A percentile compares a stretch with the other conserved stretches of the same genome.
phyloP scores from a whole-genome alignment of 1,284 basidiomycete genomes.

The Ceratobasidium sp. region DNA sequence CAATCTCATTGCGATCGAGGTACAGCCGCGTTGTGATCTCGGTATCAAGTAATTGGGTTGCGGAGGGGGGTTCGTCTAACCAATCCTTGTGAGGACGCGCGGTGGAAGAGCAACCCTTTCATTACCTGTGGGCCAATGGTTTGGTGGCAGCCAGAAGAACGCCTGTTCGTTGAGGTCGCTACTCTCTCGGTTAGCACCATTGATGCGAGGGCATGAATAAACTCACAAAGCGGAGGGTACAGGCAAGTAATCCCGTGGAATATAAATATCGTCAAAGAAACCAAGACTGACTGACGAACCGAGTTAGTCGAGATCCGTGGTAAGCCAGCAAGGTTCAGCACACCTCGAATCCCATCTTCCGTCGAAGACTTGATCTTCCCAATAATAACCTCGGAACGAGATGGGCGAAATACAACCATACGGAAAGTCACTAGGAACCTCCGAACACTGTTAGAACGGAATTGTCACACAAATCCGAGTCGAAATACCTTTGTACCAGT shows the following conservation, averaged over 20 bases:
- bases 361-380: constrained; percentile 88
- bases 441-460: constrained; percentile 14
- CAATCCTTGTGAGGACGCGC: not conserved
- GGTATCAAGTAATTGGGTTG: constrained; percentile 72
- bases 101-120: not conserved
- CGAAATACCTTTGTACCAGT: constrained; percentile 88
- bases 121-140: constrained; percentile 23
- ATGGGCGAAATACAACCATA: constrained; percentile 90
- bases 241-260: constrained; percentile 74
- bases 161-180: constrained; percentile 83
- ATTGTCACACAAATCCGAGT: not conserved
- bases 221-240: constrained; percentile 79
- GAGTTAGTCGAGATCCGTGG: constrained; percentile 6
- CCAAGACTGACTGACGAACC: constrained; percentile 73
- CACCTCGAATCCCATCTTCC: constrained; percentile 81
- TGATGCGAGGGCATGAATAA: not conserved
- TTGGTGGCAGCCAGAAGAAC: constrained; percentile 57
- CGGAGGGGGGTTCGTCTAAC: constrained; percentile 52
- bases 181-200: constrained; percentile 41
- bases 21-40: constrained; percentile 78
- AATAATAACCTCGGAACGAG: constrained; percentile 86
- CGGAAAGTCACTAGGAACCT: constrained; percentile 77
- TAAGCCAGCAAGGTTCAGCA: constrained; percentile 49
- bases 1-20: constrained; percentile 79
- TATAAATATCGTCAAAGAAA: constrained; percentile 95